A percentile compares a stretch with the other conserved stretches of the same genome.
Evolutionary conservation across 2,329 filamentous ascomycete species (phyloP).

Genomic region (Apiospora sp.): DNA sequence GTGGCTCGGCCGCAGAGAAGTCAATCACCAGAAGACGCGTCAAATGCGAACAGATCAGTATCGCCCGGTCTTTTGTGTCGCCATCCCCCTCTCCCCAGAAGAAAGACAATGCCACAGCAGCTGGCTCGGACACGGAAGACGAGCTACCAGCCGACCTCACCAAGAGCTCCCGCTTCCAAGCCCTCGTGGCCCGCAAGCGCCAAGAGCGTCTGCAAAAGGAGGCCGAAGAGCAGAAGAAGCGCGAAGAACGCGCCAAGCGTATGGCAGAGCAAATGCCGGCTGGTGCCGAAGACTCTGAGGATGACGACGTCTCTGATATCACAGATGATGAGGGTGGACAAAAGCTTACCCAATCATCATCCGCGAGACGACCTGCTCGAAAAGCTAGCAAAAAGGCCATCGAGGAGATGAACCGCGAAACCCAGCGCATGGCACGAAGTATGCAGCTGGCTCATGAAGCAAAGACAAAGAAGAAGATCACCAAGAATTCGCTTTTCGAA

Average conservation of each 20-base stretch:
- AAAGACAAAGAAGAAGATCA: slow-evolving; percentile 90
- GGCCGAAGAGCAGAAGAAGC: slow-evolving; percentile 60
- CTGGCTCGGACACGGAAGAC: slow-evolving; percentile 53
- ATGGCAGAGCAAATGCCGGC: slow-evolving; percentile 48
- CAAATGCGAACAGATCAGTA: slow-evolving; percentile 43
- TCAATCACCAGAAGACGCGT: slow-evolving; percentile 38
- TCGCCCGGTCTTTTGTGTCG: slow-evolving; percentile 66
- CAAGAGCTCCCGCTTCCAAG: slow-evolving; percentile 70
- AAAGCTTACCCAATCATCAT: slow-evolving; percentile 71
- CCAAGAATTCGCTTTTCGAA: slow-evolving; percentile 82
- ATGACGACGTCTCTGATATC: slow-evolving; percentile 64
- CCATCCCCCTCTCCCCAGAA: slow-evolving; percentile 51
- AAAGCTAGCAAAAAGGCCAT: slow-evolving; percentile 95
- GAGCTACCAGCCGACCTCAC: slow-evolving; percentile 52
- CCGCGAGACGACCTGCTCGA: slow-evolving; percentile 64
- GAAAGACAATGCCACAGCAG: slow-evolving; percentile 36
- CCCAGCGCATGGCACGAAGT: slow-evolving; percentile 86
- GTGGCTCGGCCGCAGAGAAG: slow-evolving; percentile 35
- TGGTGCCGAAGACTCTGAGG: slow-evolving; percentile 53
- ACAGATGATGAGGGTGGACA: slow-evolving; percentile 70
- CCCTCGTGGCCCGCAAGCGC: slow-evolving; percentile 76
- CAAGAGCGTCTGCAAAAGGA: slow-evolving; percentile 75
- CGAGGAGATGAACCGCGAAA: slow-evolving; percentile 94
- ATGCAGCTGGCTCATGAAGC: slow-evolving; percentile 92
- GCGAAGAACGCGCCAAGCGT: slow-evolving; percentile 52